phyloP scores from a whole-genome alignment of 768 basidiomycete genomes.

The Leccinum longicurvipes region DNA sequence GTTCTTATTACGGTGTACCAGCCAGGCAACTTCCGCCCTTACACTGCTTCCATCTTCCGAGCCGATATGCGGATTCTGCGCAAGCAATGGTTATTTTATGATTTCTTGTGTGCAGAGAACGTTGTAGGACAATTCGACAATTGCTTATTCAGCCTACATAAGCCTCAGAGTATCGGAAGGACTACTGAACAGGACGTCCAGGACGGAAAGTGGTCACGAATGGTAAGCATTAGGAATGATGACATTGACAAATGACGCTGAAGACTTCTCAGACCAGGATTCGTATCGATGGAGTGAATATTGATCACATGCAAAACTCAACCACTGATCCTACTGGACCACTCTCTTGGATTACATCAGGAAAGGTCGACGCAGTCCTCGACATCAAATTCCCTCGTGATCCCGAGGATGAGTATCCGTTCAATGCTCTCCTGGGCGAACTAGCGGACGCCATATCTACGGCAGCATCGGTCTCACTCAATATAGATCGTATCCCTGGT shows the following conservation, averaged over 20 bases:
- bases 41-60: slow-evolving; percentile 88
- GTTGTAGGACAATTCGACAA: slow-evolving; percentile 98
- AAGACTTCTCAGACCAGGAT: slow-evolving; percentile 69
- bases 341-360: slow-evolving; percentile 96
- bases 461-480: slow-evolving; percentile 44
- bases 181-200: slow-evolving; percentile 83
- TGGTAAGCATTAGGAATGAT: slow-evolving; percentile 53
- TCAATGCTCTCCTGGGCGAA: slow-evolving; percentile 84
- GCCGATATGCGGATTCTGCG: slow-evolving; percentile 82
- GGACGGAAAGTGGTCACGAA: slow-evolving; percentile 81
- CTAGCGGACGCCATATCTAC: slow-evolving; percentile 86
- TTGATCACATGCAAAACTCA: slow-evolving; percentile 90
- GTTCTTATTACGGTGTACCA: slow-evolving; percentile 93
- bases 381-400: slow-evolving; percentile 97
- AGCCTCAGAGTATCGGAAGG: slow-evolving; percentile 91
- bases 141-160: slow-evolving; percentile 93
- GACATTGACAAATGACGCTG: neutral
- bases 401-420: slow-evolving; percentile 60
- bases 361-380: slow-evolving; percentile 93
- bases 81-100: slow-evolving; percentile 95
- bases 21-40: slow-evolving; percentile 88
- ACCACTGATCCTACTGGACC: slow-evolving; percentile 76
- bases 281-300: slow-evolving; percentile 93
- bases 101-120: slow-evolving; percentile 85
- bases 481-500: slow-evolving; percentile 73